A percentile compares a stretch with the other conserved stretches of the same genome.
Evolutionary conservation across 257 asterid genomes (phyloP).

Genomic region (Solanum bukasovii): DNA sequence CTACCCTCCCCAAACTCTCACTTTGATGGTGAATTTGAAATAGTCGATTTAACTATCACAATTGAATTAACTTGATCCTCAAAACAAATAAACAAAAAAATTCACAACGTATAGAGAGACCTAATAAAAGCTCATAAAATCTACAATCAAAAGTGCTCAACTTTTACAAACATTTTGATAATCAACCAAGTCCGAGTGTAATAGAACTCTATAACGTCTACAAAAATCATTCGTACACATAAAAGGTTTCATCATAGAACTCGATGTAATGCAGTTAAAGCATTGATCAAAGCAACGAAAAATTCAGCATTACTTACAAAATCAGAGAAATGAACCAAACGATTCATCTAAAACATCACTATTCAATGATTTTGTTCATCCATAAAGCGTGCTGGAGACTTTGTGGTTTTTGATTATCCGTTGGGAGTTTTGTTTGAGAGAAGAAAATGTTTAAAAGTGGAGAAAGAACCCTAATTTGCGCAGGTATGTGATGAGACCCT

Average conservation of each 20-base stretch:
- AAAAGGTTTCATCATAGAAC: neutral
- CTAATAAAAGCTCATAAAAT: neutral
- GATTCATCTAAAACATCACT: neutral
- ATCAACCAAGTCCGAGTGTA: neutral
- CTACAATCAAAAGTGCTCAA: neutral
- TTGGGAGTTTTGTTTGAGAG: conserved; percentile 1
- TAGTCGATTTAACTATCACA: neutral
- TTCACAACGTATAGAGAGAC: neutral
- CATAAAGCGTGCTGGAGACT: neutral
- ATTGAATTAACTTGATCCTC: neutral
- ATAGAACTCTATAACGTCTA: neutral
- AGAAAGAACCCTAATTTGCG: conserved; percentile 82
- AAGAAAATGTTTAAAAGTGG: neutral
- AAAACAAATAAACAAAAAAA: neutral
- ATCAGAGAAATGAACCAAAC: neutral
- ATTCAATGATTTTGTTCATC: neutral
- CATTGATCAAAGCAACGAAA: neutral
- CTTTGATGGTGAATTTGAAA: neutral
- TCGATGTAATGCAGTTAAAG: neutral
- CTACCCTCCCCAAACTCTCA: neutral
- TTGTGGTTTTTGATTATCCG: neutral
- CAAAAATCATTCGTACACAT: neutral
- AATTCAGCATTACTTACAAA: neutral
- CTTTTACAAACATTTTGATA: neutral
- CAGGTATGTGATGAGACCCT: conserved; percentile 18